Evolutionary conservation across 106 monocot species (phyloP).

Genomic region (Dioscorea zingiberensis): DNA sequence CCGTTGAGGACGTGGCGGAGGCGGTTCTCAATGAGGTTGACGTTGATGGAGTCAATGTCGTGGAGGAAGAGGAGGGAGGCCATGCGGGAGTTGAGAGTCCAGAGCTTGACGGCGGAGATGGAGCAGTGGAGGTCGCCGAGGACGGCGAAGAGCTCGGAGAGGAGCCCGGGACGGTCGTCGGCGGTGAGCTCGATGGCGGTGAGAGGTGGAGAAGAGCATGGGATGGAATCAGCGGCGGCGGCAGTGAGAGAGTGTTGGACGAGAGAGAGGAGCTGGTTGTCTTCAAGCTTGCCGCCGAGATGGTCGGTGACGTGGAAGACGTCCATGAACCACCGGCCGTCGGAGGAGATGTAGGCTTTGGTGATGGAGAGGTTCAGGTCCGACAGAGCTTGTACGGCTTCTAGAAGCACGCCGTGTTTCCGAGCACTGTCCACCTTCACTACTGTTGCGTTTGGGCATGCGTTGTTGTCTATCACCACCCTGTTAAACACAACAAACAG

Average conservation of each 20-base stretch:
- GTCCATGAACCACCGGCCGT: conserved; percentile 82
- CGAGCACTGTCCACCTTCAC: conserved; percentile 56
- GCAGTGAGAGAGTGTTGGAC: conserved; percentile 15
- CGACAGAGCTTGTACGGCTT: conserved; percentile 54
- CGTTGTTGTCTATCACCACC: conserved; percentile 66
- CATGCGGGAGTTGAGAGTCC: conserved; percentile 30
- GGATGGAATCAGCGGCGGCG: too few species aligned
- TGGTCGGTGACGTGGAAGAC: conserved; percentile 70
- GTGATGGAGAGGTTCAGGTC: conserved; percentile 60
- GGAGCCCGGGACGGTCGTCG: conserved; percentile 22
- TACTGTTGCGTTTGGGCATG: conserved; percentile 40
- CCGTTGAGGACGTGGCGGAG: conserved; percentile 16
- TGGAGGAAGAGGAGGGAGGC: conserved; percentile 29
- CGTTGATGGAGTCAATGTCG: conserved; percentile 15
- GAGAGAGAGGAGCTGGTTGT: conserved; percentile 32
- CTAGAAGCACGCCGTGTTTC: conserved; percentile 52
- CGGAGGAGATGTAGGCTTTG: conserved; percentile 76
- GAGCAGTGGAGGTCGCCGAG: conserved; percentile 22
- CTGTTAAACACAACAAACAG: conserved; percentile 17
- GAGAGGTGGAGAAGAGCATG: not conserved
- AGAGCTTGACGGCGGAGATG: conserved; percentile 26
- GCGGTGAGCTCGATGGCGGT: conserved; percentile 26
- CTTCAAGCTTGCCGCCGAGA: conserved; percentile 44
- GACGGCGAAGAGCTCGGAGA: conserved; percentile 36
- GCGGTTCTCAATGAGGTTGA: conserved; percentile 6